These are phyloP conservation scores for Cicer yamashitae DNA, from an alignment of 306 rosid genomes.

Conservation along the genomic window DNA sequence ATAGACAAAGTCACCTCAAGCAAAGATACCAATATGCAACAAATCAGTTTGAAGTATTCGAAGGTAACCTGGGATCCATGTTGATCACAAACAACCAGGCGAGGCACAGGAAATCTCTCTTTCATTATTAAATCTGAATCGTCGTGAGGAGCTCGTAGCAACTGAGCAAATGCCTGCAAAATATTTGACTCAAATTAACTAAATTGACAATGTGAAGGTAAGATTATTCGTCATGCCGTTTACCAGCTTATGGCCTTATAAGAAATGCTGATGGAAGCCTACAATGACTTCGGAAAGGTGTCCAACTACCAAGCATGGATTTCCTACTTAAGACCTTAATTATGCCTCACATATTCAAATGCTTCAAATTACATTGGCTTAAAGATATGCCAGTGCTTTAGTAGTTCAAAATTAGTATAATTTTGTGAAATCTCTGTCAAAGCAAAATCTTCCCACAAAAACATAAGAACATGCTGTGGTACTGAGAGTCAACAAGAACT, in stretches of 20 bases:
- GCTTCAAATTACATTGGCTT: conserved; percentile 6
- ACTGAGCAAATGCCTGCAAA: conserved; percentile 87
- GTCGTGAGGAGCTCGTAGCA: conserved; percentile 83
- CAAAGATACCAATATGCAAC: neutral
- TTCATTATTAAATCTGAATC: conserved; percentile 76
- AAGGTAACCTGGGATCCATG: conserved; percentile 89
- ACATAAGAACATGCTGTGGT: neutral
- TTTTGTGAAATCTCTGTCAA: neutral
- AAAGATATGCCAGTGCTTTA: neutral
- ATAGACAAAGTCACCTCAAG: neutral
- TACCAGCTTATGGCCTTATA: conserved; percentile 3
- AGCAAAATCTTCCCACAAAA: neutral
- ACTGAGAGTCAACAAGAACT: neutral
- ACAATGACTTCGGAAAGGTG: conserved; percentile 2
- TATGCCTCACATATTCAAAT: conserved; percentile 22
- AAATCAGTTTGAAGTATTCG: neutral
- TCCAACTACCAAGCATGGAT: neutral
- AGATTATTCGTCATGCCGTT: conserved; percentile 32
- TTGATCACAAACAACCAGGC: conserved; percentile 95
- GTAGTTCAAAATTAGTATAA: conserved; percentile 7
- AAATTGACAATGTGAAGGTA: conserved; percentile 28
- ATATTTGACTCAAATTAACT: conserved; percentile 30
- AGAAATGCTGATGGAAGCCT: conserved; percentile 1
- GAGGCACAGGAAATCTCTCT: conserved; percentile 98
- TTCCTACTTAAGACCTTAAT: neutral